Base-by-base conservation (phyloP, 768 basidiomycete genomes). In the Wakefieldia striispora region DNA sequence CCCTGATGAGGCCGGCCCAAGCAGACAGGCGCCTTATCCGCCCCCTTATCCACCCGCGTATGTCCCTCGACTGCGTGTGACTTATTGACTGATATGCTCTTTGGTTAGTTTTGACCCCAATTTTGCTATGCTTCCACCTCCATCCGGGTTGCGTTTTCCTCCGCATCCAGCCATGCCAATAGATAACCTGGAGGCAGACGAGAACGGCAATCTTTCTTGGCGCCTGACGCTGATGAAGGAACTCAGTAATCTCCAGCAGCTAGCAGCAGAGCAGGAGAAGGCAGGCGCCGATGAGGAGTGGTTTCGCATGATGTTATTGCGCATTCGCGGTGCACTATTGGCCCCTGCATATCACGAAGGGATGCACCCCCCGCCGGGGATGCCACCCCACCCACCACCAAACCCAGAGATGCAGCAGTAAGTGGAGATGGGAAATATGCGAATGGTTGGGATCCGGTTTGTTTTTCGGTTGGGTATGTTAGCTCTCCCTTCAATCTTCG, bases 211-310 rank as follows among this genome's bases (percentile, higher is more conserved):
- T 47, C 78, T 88, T 33, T 81, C 87, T 65, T 93, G 91, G 91
- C 81, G 84, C 43, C 65, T 79, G 24, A 83, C 85, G 40, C 86
- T 91, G 84, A 70, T 84, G 48, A 91, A 91, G 65, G 91, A 93
- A 69, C 77, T 93, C 42, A 77, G 77, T 9, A 81, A 81, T 61
- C 71, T 93, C 49, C 83, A 86, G 60, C 82, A 86, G 55, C 71
- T 90, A n/a, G 86, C 91, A 0, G 76, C 70, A 9, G 86, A 91
- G 58, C 90, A 91, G 62, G 88, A 92, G 64, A 91, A 90, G 69
- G 81, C 82, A 17, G 86, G 85, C 26, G 84, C 79, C 3, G 88
- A 88, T 43, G 82, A 81, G 39, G 90, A 92, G 54, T 93, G 90
- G 90, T 93, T 84, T 59, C 73, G 85, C 54, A 84, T 88, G 80